Percentiles rank a stretch among this genome's conserved stretches.
These are phyloP conservation scores for Mikania micrantha DNA, from an alignment of 129 eudicot species.

Conservation along the genomic window DNA sequence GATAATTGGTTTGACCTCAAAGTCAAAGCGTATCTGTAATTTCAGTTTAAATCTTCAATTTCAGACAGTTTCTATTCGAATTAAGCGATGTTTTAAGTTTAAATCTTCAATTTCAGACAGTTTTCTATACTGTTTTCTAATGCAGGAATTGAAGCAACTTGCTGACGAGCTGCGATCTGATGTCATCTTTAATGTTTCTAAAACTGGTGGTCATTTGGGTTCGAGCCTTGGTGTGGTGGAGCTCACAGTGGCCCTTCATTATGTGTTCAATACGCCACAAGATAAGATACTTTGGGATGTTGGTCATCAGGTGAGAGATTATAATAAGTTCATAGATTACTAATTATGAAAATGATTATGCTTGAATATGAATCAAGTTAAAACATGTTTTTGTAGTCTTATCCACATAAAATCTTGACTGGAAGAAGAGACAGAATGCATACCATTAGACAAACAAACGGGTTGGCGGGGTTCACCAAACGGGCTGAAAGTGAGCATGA, in stretches of 20 bases:
- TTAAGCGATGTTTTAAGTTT: not conserved
- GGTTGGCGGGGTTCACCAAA: conserved; percentile 57
- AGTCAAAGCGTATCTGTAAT: not conserved
- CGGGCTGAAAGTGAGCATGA: conserved; percentile 56
- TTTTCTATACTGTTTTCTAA: not conserved
- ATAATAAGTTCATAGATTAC: not conserved
- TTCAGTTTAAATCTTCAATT: too few species aligned
- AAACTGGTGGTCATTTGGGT: conserved; percentile 55
- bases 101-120: not conserved
- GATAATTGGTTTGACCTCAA: not conserved
- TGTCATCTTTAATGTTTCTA: conserved; percentile 36
- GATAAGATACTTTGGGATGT: conserved; percentile 64
- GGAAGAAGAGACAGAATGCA: conserved; percentile 56
- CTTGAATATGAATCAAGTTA: not conserved
- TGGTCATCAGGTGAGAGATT: conserved; percentile 47
- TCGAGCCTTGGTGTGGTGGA: conserved; percentile 52
- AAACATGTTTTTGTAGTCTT: conserved; percentile 32
- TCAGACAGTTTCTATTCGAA: too few species aligned
- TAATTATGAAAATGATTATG: not conserved
- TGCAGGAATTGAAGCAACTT: conserved; percentile 84
- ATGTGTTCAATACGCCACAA: conserved; percentile 46
- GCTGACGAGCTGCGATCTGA: conserved; percentile 48
- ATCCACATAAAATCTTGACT: conserved; percentile 51
- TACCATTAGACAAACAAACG: conserved; percentile 43
- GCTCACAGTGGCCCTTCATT: conserved; percentile 53